Conservation (phyloP, 345 rosid genomes). For the Brassica nigra region DNA sequence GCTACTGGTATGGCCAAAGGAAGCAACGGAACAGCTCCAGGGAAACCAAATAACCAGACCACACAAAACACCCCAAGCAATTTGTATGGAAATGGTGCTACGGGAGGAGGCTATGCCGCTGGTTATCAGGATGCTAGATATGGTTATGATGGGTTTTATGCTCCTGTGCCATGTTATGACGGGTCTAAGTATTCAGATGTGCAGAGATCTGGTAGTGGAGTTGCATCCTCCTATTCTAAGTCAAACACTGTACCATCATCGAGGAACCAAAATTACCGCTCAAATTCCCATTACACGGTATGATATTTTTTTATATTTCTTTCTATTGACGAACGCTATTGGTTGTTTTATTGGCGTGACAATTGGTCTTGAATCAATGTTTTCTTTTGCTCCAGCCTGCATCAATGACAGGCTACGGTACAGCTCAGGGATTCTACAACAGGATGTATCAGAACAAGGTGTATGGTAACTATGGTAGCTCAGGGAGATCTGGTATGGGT, state of each 20-base stretch:
- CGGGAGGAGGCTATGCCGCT: conserved; percentile 50
- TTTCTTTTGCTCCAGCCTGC: conserved; percentile 50
- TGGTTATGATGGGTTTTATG: conserved; percentile 56
- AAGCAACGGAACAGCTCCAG: conserved; percentile 54
- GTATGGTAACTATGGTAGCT: conserved; percentile 66
- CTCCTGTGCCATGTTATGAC: conserved; percentile 58
- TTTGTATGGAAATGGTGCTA: conserved; percentile 58
- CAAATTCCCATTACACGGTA: conserved; percentile 68
- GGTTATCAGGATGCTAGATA: conserved; percentile 72
- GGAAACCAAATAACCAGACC: conserved; percentile 55
- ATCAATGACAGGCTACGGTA: conserved; percentile 60
- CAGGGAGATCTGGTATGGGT: conserved; percentile 64
- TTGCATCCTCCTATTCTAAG: conserved; percentile 57
- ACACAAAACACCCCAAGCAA: conserved; percentile 52
- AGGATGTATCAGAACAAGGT: conserved; percentile 70
- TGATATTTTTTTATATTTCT: background rate
- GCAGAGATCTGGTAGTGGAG: conserved; percentile 54
- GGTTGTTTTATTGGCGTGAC: background rate
- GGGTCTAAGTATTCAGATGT: conserved; percentile 56
- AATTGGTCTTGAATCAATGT: background rate
- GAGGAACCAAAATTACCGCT: conserved; percentile 62
- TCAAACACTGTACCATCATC: conserved; percentile 51
- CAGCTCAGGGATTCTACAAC: conserved; percentile 58
- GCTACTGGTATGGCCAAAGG: conserved; percentile 55
- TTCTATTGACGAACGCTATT: background rate